Evolutionary conservation across 805 yeast species (phyloP), one percentile per base, ranked within the genome.

Genomic region (Grigorovia humatica): DNA sequence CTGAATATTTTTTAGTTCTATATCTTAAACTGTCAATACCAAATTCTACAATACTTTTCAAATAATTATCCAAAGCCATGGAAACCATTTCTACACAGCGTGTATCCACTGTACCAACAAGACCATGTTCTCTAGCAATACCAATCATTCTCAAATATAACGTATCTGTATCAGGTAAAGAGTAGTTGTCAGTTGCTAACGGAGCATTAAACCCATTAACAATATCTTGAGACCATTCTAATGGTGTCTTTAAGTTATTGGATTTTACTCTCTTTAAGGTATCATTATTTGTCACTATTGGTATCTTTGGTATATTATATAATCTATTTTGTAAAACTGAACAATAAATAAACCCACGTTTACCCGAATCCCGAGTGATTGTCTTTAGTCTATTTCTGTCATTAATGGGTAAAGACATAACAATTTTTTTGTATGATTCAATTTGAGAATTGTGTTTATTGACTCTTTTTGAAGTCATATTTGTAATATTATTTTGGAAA

Each of bases 201-300:
- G 93, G 91, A 1, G 93, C 79, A 58, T 86, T 88, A 51, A 88
- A 78, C 3, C 93, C 95, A 61, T 84, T 89, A 50, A 84, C 77
- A 17, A 93, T 87, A 63, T 93, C 98, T 66, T 90, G 96, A 20
- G 95, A 88, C 91, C 96, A 89, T 58, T 84, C 84, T 32, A 82
- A 77, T 38, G 87, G 77, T 1, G 68, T 65, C 55, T 66, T 65
- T 17, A 65, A 48, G 51, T 66, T 65, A 48, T 65, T 65, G 30
- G 58, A 54, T 42, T 64, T 63, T 8, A 66, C 60, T 43, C 68
- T 58, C 48, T 63, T 66, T 43, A 64, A 55, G 38, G 69, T 63
- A 42, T 66, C 69, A 18, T 61, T 65, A 47, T 66, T 65, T 15
- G 65, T 62, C 5, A 66, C 81, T 63, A 83, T 81, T 3, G 99